Evolutionary conservation across 2,329 filamentous ascomycete species (phyloP).

Genomic region (Phialocephala subalpina): DNA sequence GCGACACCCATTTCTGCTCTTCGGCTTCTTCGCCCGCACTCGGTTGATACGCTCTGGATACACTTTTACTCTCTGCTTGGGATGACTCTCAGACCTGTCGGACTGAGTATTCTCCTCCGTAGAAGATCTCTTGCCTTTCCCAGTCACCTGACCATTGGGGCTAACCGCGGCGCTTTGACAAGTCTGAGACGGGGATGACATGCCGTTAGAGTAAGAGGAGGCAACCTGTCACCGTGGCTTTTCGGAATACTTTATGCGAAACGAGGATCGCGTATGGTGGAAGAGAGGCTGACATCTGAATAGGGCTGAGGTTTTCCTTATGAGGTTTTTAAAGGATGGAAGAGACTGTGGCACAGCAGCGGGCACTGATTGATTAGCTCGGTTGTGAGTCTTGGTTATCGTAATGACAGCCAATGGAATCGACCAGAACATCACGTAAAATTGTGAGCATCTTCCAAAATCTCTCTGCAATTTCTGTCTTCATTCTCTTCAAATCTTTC

Average conservation of each 20-base stretch:
- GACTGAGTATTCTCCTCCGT: not conserved
- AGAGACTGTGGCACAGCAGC: not conserved
- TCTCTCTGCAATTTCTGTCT: not conserved
- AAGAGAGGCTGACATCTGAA: not conserved
- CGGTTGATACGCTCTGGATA: conserved; percentile 9
- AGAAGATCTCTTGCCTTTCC: not conserved
- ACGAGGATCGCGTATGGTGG: not conserved
- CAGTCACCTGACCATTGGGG: not conserved
- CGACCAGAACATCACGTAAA: not conserved
- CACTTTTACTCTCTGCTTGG: not conserved
- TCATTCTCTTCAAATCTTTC: not conserved
- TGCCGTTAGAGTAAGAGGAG: not conserved
- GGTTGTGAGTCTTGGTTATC: not conserved
- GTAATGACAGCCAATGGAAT: not conserved
- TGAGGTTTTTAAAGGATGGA: not conserved
- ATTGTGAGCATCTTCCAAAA: not conserved
- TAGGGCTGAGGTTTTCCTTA: not conserved
- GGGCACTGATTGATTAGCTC: too few relatives aligned
- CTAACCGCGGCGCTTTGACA: not conserved
- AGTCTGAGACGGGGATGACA: conserved; percentile 1
- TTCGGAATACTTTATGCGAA: not conserved
- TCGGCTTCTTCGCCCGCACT: conserved; percentile 15
- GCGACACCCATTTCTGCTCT: conserved; percentile 25
- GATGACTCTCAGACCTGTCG: not conserved
- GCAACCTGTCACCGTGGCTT: not conserved